Evolutionary conservation across 176 grass and related monocot genomes (phyloP).

Genomic region (Carex cristatella): DNA sequence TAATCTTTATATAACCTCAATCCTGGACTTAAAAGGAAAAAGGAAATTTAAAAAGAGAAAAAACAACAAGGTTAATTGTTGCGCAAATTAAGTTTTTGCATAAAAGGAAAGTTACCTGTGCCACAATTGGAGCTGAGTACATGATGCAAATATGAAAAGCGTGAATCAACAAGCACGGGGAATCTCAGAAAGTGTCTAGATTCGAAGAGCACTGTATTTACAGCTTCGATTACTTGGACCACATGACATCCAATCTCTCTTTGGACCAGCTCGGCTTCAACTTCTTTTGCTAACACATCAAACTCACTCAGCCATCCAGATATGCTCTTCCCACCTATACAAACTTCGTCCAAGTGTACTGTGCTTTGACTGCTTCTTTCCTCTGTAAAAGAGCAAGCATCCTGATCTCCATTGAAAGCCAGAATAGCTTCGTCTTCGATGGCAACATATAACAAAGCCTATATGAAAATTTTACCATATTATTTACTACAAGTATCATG

Average conservation of each 20-base stretch:
- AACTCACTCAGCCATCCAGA: conserved; percentile 43
- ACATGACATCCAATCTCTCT: conserved; percentile 45
- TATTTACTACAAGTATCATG: not conserved
- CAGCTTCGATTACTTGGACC: conserved; percentile 36
- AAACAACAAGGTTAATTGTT: not conserved
- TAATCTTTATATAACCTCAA: not conserved
- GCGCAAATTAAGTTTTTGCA: not conserved
- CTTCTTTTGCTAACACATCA: conserved; percentile 41
- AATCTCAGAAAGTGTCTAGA: conserved; percentile 33
- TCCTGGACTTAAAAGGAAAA: not conserved
- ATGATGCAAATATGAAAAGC: conserved; percentile 41
- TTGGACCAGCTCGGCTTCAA: conserved; percentile 35
- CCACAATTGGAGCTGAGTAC: conserved; percentile 30
- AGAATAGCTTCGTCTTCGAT: conserved; percentile 40
- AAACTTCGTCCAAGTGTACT: conserved; percentile 27
- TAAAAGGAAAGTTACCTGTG: conserved; percentile 23
- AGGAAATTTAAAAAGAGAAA: not conserved
- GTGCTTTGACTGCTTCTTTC: conserved; percentile 30
- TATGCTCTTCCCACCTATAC: conserved; percentile 32
- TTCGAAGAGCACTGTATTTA: conserved; percentile 44
- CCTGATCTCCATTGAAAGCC: conserved; percentile 24
- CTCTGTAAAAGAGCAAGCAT: conserved; percentile 31
- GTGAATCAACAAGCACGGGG: conserved; percentile 33
- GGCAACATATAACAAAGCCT: conserved; percentile 38
- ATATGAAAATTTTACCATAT: conserved; percentile 11